Evolutionary conservation across 768 basidiomycete species (phyloP).

Genomic region (Mycena polygramma): DNA sequence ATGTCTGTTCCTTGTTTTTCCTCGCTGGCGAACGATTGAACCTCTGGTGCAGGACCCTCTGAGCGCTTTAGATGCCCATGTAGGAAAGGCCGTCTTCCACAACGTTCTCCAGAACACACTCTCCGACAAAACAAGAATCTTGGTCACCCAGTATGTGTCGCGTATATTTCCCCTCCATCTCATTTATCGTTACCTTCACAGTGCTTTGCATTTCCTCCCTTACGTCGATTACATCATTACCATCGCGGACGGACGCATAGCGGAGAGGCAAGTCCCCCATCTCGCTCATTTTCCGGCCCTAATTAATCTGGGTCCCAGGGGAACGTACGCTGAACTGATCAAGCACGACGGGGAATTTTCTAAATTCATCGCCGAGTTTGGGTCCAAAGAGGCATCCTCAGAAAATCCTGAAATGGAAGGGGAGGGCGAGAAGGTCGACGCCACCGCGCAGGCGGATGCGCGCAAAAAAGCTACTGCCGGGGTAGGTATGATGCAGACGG

Average conservation of each 20-base stretch:
- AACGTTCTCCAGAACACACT: slow-evolving; percentile 80
- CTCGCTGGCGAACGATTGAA: neutral
- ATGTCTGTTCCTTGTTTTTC: slow-evolving; percentile 53
- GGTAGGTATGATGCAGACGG: slow-evolving; percentile 80
- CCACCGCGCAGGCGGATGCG: slow-evolving; percentile 45
- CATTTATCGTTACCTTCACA: no score
- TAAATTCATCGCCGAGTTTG: slow-evolving; percentile 82
- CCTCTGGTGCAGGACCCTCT: slow-evolving; percentile 72
- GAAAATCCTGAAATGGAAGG: slow-evolving; percentile 60
- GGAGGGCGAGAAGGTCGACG: slow-evolving; percentile 57
- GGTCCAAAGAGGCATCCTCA: slow-evolving; percentile 71
- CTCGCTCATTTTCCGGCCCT: neutral
- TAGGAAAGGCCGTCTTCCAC: slow-evolving; percentile 89
- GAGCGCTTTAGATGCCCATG: slow-evolving; percentile 93
- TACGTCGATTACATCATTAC: slow-evolving; percentile 90
- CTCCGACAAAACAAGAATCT: slow-evolving; percentile 81
- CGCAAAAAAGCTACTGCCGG: slow-evolving; percentile 57
- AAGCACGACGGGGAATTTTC: slow-evolving; percentile 74
- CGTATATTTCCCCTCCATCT: no score
- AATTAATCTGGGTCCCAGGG: slow-evolving; percentile 43
- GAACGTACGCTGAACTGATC: slow-evolving; percentile 83
- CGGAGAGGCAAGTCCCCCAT: slow-evolving; percentile 60
- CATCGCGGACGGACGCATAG: slow-evolving; percentile 80
- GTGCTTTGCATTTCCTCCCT: slow-evolving; percentile 88
- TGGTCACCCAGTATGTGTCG: slow-evolving; percentile 77